Evolutionary conservation across 768 basidiomycete genomes (phyloP), one percentile per base, ranked within the genome.

Genomic region (Pisolithus sp.): DNA sequence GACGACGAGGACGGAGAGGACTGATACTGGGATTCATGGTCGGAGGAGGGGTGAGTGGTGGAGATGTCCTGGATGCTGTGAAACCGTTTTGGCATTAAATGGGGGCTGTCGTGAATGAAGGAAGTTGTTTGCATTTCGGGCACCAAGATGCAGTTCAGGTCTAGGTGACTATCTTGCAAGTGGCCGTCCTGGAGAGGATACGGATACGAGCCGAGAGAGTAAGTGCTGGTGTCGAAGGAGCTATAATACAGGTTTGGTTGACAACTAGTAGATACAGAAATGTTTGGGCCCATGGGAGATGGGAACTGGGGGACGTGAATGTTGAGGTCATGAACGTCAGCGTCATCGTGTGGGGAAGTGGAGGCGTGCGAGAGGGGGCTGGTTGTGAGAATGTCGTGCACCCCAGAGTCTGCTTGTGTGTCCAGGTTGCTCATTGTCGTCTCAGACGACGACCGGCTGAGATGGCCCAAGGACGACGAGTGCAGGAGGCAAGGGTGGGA

Each of bases 241-340:
- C 47, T 66, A 67, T 68, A 68, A 68, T 68, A 68, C 64, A 68
- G 26, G 48, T 51, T 52, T 38, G 42, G 38, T 4, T 60, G 37
- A 13, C 62, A 67, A 46, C 63, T 67, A 57, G 67, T 56, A 49
- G 67, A 68, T 68, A 67, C 68, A 67, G 60, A 38, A 38, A 62
- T 49, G 53, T 13, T 49, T 51, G 59, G 53, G 46, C 55, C 49
- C 48, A 62, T 56, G 53, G 53, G 10, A 31, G 31, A 18, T 45
- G 55, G 7, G 45, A 66, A 69, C 26, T 57, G 50, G 44, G 55
- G 20, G 56, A 50, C 55, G 47, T 68, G 66, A 57, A 70, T 57
- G 66, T 59, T 51, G 57, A 68, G 64, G 67, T 68, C 68, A 54
- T 65, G 58, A 38, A 59, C 41, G 66, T 68, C 61, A 10, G 64